Conservation (phyloP, 441 rosid species). For the Arabidopsis hybrid region DNA sequence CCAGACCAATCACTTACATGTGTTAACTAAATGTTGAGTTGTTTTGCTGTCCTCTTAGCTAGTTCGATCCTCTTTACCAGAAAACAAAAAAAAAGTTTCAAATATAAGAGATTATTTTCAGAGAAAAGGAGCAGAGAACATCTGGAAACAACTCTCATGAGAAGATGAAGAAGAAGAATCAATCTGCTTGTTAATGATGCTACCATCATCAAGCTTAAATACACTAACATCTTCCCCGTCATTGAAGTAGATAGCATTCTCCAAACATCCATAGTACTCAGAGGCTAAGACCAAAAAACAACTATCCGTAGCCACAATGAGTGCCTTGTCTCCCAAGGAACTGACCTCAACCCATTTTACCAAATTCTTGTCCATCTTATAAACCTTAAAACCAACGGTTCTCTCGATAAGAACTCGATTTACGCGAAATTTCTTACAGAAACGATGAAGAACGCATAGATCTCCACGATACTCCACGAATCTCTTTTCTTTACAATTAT, state of each 20-base stretch:
- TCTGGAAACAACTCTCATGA: not conserved
- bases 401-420: not conserved
- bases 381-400: slow-evolving; percentile 30
- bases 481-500: slow-evolving; percentile 33
- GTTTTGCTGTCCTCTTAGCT: no score
- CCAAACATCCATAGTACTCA: slow-evolving; percentile 9
- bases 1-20: no score
- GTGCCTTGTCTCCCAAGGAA: slow-evolving; percentile 20
- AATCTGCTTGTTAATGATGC: not conserved
- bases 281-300: slow-evolving; percentile 42
- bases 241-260: slow-evolving; percentile 17
- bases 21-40: no score
- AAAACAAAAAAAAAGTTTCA: no score
- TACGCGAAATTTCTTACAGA: not conserved
- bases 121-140: not conserved
- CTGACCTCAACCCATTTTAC: slow-evolving; percentile 40
- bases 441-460: slow-evolving; percentile 29
- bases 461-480: slow-evolving; percentile 48
- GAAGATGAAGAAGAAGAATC: not conserved
- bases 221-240: not conserved
- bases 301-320: slow-evolving; percentile 30
- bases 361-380: slow-evolving; percentile 40
- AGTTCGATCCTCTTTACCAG: no score
- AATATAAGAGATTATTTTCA: not conserved
- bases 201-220: slow-evolving; percentile 5